Conservation (phyloP, 2,329 filamentous ascomycete genomes). For the Claviceps monticola region DNA sequence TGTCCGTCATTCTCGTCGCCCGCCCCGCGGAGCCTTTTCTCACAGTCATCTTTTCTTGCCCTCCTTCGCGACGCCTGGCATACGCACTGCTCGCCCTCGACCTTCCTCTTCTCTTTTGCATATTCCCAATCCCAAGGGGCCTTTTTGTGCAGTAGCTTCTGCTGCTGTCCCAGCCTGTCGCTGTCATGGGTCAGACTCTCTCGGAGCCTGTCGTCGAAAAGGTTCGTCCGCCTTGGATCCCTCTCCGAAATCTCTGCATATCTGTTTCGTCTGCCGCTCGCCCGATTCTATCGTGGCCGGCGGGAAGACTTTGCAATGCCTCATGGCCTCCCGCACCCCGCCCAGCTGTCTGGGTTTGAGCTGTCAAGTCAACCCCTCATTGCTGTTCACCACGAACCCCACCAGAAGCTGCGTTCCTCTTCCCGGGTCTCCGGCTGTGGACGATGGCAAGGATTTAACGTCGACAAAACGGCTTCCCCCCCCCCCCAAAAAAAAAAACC, state of each 20-base stretch:
- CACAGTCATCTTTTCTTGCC: constrained; percentile 1
- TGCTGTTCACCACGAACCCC: constrained; percentile 1
- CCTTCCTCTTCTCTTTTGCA: constrained; percentile 3
- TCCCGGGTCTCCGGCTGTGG: neutral
- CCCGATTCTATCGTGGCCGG: too few relatives aligned
- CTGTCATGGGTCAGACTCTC: constrained; percentile 90
- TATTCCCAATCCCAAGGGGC: constrained; percentile 7
- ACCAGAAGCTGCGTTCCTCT: neutral
- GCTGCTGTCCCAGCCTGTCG: constrained; percentile 14
- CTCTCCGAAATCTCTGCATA: constrained; percentile 1
- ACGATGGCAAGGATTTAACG: neutral
- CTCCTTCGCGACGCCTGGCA: constrained; percentile 1
- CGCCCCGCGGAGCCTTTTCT: neutral
- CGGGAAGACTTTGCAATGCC: neutral
- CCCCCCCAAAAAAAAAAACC: neutral
- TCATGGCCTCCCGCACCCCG: neutral
- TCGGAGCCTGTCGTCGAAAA: constrained; percentile 98
- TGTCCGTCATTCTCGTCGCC: constrained; percentile 4
- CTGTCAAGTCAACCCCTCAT: neutral
- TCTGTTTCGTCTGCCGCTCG: neutral
- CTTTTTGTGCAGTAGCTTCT: constrained; percentile 12
- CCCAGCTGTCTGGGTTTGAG: neutral
- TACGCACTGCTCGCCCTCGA: neutral
- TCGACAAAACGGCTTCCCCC: too few relatives aligned
- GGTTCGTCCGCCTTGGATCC: constrained; percentile 37